Base-by-base conservation (phyloP, 108 stramenopile genomes). In the Heterococcus sp. region DNA sequence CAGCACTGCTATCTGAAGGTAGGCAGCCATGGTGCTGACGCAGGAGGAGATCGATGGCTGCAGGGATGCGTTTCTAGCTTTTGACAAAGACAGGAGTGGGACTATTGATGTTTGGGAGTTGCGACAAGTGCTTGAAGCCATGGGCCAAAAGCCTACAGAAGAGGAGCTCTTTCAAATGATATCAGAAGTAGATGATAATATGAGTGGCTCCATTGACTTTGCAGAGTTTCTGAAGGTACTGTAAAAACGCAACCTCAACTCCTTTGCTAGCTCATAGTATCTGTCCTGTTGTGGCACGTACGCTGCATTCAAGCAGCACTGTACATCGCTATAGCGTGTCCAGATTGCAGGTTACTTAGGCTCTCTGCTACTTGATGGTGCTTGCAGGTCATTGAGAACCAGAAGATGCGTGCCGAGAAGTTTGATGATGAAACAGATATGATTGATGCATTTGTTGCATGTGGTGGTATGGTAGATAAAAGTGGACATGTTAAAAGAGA, bases 381-480 rank as follows among this genome's bases (percentile, higher is more conserved):
- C n/a, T n/a, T n/a, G n/a, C n/a, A 75, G 76, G 76, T 95, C 64
- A 93, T 95, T 11, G 94, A 93, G 74, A 88, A 89, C 32, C 94
- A 95, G 66, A 95, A 95, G 89, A 89, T 92, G 27, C 80, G 90
- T 8, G 92, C 93, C 21, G 84, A 71, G 71, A 89, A 92, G 66
- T 87, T 91, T 37, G 92, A 92, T 70, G 90, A 93, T 70, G 92
- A 94, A 69, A 90, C 90, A 35, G 93, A 94, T 81, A 91, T 94
- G 91, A 87, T 95, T 46, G 94, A 95, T 73, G 94, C 94, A 35
- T 95, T 92, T 68, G 93, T 94, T 2, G 94, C 94, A 0, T 94
- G 93, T 35, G 94, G 94, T 29, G 83, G 83, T 28, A 75, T 37
- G 2, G 64, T 32, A 27, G 81, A 84, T 69, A 84, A 84, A 33